Evolutionary conservation across 1,139 yeast species (phyloP).

Genomic region (Kluyveromyces marxianus): DNA sequence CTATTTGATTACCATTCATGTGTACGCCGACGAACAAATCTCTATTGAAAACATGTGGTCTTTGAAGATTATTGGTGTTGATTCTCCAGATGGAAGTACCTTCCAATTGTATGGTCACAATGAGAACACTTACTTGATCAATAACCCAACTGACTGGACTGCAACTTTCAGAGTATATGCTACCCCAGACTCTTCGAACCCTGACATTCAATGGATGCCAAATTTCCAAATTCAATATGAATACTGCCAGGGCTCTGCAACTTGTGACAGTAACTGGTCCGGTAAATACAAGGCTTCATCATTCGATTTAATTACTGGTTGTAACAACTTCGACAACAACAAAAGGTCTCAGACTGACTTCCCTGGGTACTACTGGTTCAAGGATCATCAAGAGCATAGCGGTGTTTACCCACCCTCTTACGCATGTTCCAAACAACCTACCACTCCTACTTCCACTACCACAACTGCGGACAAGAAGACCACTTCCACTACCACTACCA

Average conservation of each 20-base stretch:
- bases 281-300: slow-evolving; percentile 12
- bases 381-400: not conserved
- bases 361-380: slow-evolving; percentile 27
- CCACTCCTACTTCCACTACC: not conserved
- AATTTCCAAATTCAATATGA: slow-evolving; percentile 30
- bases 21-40: slow-evolving; percentile 17
- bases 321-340: slow-evolving; percentile 23
- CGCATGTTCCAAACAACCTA: not conserved
- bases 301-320: slow-evolving; percentile 27
- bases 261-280: slow-evolving; percentile 13
- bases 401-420: not conserved
- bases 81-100: slow-evolving; percentile 19
- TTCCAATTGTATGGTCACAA: slow-evolving; percentile 25
- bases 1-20: slow-evolving; percentile 24
- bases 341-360: slow-evolving; percentile 24
- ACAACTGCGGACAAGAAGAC: not conserved
- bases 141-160: slow-evolving; percentile 26
- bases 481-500: not conserved
- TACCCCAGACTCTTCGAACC: slow-evolving; percentile 7
- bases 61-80: slow-evolving; percentile 25
- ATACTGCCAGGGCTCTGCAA: slow-evolving; percentile 17
- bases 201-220: slow-evolving; percentile 17
- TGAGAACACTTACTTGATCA: slow-evolving; percentile 13
- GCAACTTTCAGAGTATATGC: slow-evolving; percentile 23
- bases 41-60: slow-evolving; percentile 21